Evolutionary conservation across 768 basidiomycete species (phyloP), one percentile per base, ranked within the genome.

Genomic region (Lenzites betulinus): DNA sequence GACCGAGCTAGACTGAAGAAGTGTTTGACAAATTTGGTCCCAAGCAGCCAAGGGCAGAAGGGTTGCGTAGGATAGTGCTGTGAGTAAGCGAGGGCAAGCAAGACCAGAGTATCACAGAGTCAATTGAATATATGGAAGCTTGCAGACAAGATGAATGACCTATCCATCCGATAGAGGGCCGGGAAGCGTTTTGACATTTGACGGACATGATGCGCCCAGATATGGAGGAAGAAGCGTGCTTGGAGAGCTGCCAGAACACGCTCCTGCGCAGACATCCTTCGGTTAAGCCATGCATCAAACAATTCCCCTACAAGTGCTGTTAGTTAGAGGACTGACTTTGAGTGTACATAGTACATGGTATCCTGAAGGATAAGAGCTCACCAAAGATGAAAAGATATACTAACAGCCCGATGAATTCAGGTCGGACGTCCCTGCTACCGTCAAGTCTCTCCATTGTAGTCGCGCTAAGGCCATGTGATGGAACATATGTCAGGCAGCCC

Each of bases 81-180:
- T 0, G 60, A 5, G 51, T 66, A 70, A 4, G 64, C 64, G 22
- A 71, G 49, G 3, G 57, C 58, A 0, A 70, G 65, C 0, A 66
- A 46, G 12, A 73, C 38, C 0, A 73, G 60, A 0, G 54, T 66
- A 39, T 73, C 72, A 41, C 72, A 73, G 1, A 70, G 59, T 1
- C 67, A 64, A 39, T 73, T 70, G 51, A 73, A 68, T 1, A 70
- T 71, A 43, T 71, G 63, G 50, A 73, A 71, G 58, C 69, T 71
- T 0, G 67, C 53, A 0, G 69, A 54, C 0, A 69, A 68, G 13
- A 72, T 72, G 53, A 70, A 70, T 0, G 69, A 68, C 2, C 66
- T 52, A 1, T 54, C 25, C 1, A 54, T 44, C 2, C 66, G 64
- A 51, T 69, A 70, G 1, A 72, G 64, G 44, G 69, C 70, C 1